Evolutionary conservation across 2,329 filamentous ascomycete genomes (phyloP), one percentile per base, ranked within the genome.

Genomic region (Xylariaceae sp.): DNA sequence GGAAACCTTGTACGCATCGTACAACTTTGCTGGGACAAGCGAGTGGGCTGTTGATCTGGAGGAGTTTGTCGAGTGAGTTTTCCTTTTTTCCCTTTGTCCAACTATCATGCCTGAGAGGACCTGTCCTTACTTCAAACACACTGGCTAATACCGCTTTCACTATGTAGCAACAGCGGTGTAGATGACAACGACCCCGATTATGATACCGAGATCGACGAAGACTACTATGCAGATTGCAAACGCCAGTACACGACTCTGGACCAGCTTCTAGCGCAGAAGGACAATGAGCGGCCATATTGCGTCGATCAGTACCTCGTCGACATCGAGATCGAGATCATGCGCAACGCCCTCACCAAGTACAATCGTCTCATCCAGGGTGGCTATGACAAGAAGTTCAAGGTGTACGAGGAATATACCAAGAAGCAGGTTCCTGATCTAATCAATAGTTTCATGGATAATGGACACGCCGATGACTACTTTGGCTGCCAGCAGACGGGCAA

Each of bases 11-110:
- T 67, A 64, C 37, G 51, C 66, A 7, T 40, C 51, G 1, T 62
- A 69, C 29, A 71, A 71, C 47, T 72, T 74, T 47, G 68, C 53
- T 6, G 74, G 74, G 7, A 69, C 58, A 4, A 64, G 56, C 3
- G 73, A 76, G 54, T 77, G 73, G 75, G 74, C 74, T 5, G 58
- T 73, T 8, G 75, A 76, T 33, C 53, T 72, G 37, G 33, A 67
- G 67, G 69, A 56, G 8, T 61, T 56, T 28, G 40, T 29, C 5
- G 55, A 61, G 50, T 52, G 26, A 58, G 46, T 51, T 36, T 23
- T 44, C 16, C n/a, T 26, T 23, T 26, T 6, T 37, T 34, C 17
- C n/a, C 31, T n/a, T n/a, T n/a, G n/a, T n/a, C n/a, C n/a, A n/a
- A n/a, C n/a, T n/a, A n/a, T n/a, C n/a, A n/a, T n/a, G n/a, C n/a